phyloP scores from a whole-genome alignment of 1,284 basidiomycete species.

The Apiotrichum gracile region DNA sequence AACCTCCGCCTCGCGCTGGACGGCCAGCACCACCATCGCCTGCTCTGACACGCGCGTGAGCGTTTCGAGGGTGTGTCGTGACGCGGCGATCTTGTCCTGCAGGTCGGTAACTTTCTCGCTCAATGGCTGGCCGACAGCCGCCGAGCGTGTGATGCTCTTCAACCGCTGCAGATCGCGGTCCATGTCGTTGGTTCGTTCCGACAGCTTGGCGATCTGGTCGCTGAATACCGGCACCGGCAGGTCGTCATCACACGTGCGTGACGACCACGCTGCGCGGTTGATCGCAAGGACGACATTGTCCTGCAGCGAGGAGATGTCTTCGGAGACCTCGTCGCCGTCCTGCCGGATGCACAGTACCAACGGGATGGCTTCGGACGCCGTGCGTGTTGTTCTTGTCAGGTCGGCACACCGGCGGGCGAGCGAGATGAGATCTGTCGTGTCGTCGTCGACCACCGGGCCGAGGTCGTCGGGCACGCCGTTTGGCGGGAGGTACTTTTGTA shows the following conservation, averaged over 20 bases:
- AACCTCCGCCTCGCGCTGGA: constrained; percentile 15
- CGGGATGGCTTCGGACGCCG: constrained; percentile 7
- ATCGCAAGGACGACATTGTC: not conserved
- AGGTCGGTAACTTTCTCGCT: not conserved
- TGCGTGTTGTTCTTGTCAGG: not conserved
- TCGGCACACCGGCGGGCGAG: constrained; percentile 7
- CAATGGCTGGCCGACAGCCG: not conserved
- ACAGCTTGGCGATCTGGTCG: not conserved
- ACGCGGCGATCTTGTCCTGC: not conserved
- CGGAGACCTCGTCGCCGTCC: constrained; percentile 2
- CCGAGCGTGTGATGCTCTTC: not conserved
- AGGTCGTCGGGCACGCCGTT: constrained; percentile 13
- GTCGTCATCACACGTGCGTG: not conserved
- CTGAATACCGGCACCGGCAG: not conserved
- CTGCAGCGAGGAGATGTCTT: not conserved
- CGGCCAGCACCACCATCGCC: constrained; percentile 3
- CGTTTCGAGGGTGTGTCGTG: not conserved
- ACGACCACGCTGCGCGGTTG: constrained; percentile 11
- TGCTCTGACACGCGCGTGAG: constrained; percentile 12
- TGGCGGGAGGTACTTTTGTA: constrained; percentile 6
- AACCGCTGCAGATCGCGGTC: constrained; percentile 4
- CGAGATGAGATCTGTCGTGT: constrained; percentile 9
- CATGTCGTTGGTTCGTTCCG: not conserved
- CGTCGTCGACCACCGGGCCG: constrained; percentile 8
- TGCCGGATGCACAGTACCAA: constrained; percentile 9